Evolutionary conservation across 352 stramenopile genomes (phyloP).

Genomic region (Phytopythium montanum): DNA sequence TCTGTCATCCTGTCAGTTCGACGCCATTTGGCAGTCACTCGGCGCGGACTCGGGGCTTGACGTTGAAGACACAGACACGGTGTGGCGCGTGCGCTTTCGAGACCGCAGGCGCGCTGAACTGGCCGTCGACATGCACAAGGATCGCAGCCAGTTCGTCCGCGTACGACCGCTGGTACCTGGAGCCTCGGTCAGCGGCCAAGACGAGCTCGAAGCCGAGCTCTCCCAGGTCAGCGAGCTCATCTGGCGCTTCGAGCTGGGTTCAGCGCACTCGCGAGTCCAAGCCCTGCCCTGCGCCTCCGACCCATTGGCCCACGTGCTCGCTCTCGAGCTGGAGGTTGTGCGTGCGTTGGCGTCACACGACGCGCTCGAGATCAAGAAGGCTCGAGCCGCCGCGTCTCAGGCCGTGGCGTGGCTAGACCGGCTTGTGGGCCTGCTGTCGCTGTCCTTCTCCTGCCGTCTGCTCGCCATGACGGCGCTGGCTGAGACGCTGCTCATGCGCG

Average conservation of each 20-base stretch:
- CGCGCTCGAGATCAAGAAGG: conserved; percentile 18
- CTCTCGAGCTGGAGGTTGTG: conserved; percentile 25
- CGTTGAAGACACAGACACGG: not conserved
- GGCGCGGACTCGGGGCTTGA: not conserved
- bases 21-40: conserved; percentile 21
- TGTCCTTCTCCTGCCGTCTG: conserved; percentile 24
- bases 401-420: conserved; percentile 24
- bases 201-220: conserved; percentile 15
- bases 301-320: conserved; percentile 20
- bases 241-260: conserved; percentile 26
- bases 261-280: conserved; percentile 9
- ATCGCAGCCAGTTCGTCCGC: not conserved
- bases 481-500: conserved; percentile 26
- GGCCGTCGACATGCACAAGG: conserved; percentile 29
- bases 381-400: conserved; percentile 15
- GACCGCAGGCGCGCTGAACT: conserved; percentile 33
- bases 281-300: conserved; percentile 15
- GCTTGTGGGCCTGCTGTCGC: conserved; percentile 23
- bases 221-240: conserved; percentile 17
- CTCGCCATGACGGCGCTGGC: conserved; percentile 19
- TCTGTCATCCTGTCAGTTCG: conserved; percentile 27
- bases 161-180: conserved; percentile 4
- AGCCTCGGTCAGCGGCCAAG: not conserved
- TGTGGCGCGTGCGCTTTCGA: conserved; percentile 16
- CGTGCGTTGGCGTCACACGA: conserved; percentile 42